Evolutionary conservation across 23 red algal genomes (phyloP).

Genomic region (Gracilaria vermiculophylla): DNA sequence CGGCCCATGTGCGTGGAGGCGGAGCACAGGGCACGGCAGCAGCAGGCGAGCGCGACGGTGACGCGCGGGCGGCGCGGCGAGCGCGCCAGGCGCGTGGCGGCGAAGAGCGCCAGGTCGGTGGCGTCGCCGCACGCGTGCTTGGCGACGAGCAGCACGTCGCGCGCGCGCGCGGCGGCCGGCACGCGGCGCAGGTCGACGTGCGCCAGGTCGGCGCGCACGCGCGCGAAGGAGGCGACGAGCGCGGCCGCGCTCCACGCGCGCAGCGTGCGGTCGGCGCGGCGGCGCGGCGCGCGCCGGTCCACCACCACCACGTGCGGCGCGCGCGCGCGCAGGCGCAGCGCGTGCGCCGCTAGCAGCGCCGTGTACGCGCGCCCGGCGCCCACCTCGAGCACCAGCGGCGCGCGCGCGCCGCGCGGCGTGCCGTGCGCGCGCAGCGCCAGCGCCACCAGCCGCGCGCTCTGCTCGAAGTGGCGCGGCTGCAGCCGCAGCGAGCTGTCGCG

Average conservation of each 20-base stretch:
- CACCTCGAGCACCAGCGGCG: slow-evolving; percentile 15
- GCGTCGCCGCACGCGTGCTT: slow-evolving; percentile 61
- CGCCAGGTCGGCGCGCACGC: neutral
- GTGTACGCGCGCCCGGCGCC: slow-evolving; percentile 57
- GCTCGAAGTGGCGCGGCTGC: slow-evolving; percentile 39
- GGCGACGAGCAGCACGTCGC: slow-evolving; percentile 9
- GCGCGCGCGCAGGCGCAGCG: neutral
- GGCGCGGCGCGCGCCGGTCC: neutral
- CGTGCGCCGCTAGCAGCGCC: slow-evolving; percentile 10
- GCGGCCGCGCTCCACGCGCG: neutral
- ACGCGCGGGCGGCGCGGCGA: neutral
- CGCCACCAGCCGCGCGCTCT: neutral
- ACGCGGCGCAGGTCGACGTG: neutral
- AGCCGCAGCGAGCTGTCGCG: slow-evolving; percentile 17
- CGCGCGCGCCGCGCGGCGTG: neutral
- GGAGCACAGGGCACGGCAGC: slow-evolving; percentile 23
- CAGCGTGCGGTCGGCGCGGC: slow-evolving; percentile 9
- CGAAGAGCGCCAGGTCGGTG: slow-evolving; percentile 1
- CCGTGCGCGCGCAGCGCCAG: neutral
- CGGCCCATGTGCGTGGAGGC: neutral
- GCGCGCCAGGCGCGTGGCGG: neutral
- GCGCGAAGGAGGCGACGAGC: neutral
- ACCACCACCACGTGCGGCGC: neutral
- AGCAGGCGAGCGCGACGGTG: slow-evolving; percentile 5
- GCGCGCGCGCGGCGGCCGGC: neutral